phyloP scores from a whole-genome alignment of 1,284 basidiomycete genomes.

The Tranzscheliella williamsii region DNA sequence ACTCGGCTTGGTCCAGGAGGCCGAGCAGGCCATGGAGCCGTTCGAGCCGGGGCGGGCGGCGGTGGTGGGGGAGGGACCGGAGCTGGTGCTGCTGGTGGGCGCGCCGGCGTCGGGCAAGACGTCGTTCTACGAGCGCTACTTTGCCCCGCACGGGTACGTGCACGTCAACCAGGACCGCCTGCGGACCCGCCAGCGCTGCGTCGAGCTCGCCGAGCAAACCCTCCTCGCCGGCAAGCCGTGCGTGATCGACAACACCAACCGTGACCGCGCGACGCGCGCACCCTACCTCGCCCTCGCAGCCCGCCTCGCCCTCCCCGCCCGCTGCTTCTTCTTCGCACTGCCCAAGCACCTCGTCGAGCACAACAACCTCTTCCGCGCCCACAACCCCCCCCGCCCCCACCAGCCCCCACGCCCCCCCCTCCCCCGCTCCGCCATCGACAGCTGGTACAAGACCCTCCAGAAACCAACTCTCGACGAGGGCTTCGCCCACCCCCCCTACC shows the following conservation, averaged over 20 bases:
- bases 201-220: conserved; percentile 69
- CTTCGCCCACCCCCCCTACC: conserved; percentile 10
- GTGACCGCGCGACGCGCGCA: conserved; percentile 28
- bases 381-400: conserved; percentile 14
- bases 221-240: conserved; percentile 63
- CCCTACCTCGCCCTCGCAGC: conserved; percentile 35
- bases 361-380: conserved; percentile 38
- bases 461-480: conserved; percentile 22
- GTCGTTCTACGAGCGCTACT: conserved; percentile 73
- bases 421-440: conserved; percentile 22
- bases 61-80: conserved; percentile 25
- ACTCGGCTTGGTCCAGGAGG: no score
- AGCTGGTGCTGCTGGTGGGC: conserved; percentile 83
- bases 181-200: conserved; percentile 73
- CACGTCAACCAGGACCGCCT: conserved; percentile 65
- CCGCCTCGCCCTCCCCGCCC: conserved; percentile 3
- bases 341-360: conserved; percentile 16
- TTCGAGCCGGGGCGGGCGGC: no score
- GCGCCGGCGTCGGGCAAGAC: conserved; percentile 86
- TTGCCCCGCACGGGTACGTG: conserved; percentile 71
- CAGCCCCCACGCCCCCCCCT: no score
- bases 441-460: conserved; percentile 24
- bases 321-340: conserved; percentile 38
- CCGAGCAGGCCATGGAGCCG: no score
- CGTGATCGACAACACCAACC: conserved; percentile 53